A percentile compares a stretch with the other conserved stretches of the same genome.
These are phyloP conservation scores for Gymnopilus dilepis DNA, from an alignment of 768 basidiomycete species.

Conservation along the genomic window DNA sequence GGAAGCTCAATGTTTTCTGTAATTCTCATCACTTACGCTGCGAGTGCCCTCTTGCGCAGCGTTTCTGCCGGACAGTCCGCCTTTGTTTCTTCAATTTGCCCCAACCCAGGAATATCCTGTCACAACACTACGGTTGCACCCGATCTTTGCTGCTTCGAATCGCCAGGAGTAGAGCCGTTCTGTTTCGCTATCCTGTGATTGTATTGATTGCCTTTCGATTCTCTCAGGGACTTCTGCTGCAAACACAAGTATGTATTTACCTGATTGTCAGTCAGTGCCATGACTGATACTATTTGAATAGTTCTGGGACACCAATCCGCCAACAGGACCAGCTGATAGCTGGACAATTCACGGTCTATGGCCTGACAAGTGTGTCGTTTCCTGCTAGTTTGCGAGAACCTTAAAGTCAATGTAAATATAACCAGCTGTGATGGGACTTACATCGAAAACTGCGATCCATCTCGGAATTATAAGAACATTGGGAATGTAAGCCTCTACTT, in stretches of 20 bases:
- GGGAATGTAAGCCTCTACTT: slow-evolving; percentile 27
- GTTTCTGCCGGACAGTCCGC: slow-evolving; percentile 17
- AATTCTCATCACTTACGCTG: background rate
- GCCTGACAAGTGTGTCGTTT: slow-evolving; percentile 60
- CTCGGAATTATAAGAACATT: slow-evolving; percentile 40
- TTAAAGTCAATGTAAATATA: background rate
- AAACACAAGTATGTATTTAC: slow-evolving; percentile 43
- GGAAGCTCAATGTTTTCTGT: background rate
- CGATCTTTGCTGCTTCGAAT: slow-evolving; percentile 67
- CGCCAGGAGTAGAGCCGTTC: slow-evolving; percentile 59
- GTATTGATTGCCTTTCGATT: background rate
- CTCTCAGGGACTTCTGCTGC: slow-evolving; percentile 61
- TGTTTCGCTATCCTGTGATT: background rate
- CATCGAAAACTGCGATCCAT: slow-evolving; percentile 40
- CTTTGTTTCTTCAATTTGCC: slow-evolving; percentile 53
- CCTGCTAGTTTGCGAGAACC: background rate
- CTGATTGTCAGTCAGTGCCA: background rate
- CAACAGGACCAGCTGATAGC: slow-evolving; percentile 64
- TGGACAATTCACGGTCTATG: slow-evolving; percentile 82
- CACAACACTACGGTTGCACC: slow-evolving; percentile 50
- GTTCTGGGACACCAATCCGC: slow-evolving; percentile 76
- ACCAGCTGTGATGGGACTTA: slow-evolving; percentile 59
- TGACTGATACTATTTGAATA: slow-evolving; percentile 35
- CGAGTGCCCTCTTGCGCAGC: background rate
- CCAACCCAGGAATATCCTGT: slow-evolving; percentile 55